Conservation (phyloP, 2,329 filamentous ascomycete species). For the Neoarthrinium moseri region DNA sequence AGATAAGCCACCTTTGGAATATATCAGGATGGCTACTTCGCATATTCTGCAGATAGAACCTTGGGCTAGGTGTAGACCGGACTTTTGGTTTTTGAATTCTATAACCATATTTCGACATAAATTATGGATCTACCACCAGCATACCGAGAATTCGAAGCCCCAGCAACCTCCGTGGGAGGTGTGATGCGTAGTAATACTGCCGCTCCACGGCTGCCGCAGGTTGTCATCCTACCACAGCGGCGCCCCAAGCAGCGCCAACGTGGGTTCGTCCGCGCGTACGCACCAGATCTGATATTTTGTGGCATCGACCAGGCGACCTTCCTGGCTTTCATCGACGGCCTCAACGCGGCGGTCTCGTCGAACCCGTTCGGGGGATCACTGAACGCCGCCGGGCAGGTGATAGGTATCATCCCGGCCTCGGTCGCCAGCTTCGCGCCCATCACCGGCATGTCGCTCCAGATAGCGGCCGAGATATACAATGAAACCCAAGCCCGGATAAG, state of each 20-base stretch:
- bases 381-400: constrained; percentile 13
- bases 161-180: too few species aligned
- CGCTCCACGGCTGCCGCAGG: constrained; percentile 12
- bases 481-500: constrained; percentile 13
- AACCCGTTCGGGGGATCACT: constrained; percentile 11
- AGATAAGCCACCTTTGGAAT: too few species aligned
- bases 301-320: constrained; percentile 22
- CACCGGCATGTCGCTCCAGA: constrained; percentile 9
- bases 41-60: too few species aligned
- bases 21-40: too few species aligned
- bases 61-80: too few species aligned
- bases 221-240: constrained; percentile 21
- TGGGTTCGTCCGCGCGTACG: constrained; percentile 24
- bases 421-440: constrained; percentile 7
- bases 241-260: constrained; percentile 18
- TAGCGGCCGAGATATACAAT: constrained; percentile 12
- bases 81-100: too few species aligned
- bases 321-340: constrained; percentile 20
- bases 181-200: too few species aligned
- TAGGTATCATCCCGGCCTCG: constrained; percentile 6
- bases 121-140: too few species aligned
- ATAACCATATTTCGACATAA: too few species aligned
- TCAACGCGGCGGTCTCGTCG: constrained; percentile 13
- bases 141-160: too few species aligned
- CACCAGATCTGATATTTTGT: constrained; percentile 17